Percentiles rank a stretch among this genome's conserved stretches.
phyloP scores from a whole-genome alignment of 495 filamentous ascomycete genomes.

The Neurospora sp. region DNA sequence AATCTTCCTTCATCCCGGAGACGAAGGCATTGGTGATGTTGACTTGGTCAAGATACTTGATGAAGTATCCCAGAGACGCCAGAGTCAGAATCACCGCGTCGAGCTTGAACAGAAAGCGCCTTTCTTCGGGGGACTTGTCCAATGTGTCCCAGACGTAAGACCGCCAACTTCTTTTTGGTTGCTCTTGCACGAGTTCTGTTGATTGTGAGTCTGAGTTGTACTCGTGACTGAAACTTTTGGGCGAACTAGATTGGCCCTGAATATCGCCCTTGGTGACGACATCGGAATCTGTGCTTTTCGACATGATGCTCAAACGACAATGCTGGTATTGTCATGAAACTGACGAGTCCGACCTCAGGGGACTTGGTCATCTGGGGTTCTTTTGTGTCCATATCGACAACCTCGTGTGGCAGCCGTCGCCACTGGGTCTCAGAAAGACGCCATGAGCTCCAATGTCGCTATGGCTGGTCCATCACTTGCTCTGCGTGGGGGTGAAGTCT shows the following conservation, averaged over 20 bases:
- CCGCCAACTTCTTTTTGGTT: conserved; percentile 26
- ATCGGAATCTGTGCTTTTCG: not conserved
- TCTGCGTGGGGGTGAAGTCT: not conserved
- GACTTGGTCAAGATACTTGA: conserved; percentile 32
- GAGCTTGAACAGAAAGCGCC: conserved; percentile 49
- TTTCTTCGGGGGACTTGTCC: conserved; percentile 51
- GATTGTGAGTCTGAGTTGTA: not conserved
- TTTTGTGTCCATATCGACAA: not conserved
- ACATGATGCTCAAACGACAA: not conserved
- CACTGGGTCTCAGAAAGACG: not conserved
- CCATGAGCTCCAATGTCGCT: not conserved
- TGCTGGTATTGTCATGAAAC: not conserved
- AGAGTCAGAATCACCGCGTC: conserved; percentile 42
- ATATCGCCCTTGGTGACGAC: not conserved
- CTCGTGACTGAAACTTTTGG: not conserved
- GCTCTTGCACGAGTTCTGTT: conserved; percentile 6
- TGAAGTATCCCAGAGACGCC: conserved; percentile 31
- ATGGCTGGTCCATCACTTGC: not conserved
- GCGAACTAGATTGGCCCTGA: not conserved
- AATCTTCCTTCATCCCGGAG: conserved; percentile 51
- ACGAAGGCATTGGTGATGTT: conserved; percentile 36
- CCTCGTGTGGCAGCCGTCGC: not conserved
- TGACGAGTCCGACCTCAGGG: not conserved
- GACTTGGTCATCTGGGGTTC: not conserved
- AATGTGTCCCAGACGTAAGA: conserved; percentile 50